A percentile compares a stretch with the other conserved stretches of the same genome.
Evolutionary conservation across 805 yeast genomes (phyloP).

Genomic region (Cyberlindnera galapagoensis): DNA sequence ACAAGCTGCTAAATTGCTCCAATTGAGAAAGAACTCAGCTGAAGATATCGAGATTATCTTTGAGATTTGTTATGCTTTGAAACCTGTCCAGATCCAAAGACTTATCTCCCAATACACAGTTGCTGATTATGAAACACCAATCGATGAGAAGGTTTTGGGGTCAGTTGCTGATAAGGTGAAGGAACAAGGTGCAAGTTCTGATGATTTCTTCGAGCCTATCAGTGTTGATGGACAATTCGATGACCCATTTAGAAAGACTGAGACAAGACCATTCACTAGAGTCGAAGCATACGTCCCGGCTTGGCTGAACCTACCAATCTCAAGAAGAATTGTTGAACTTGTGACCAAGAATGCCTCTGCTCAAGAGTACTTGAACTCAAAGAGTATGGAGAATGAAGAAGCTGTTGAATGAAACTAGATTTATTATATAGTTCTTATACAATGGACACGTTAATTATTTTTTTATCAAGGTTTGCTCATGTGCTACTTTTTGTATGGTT

Average conservation of each 20-base stretch:
- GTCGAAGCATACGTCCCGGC: slow-evolving; percentile 93
- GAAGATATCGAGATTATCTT: slow-evolving; percentile 89
- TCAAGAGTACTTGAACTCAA: slow-evolving; percentile 39
- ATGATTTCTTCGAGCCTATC: slow-evolving; percentile 64
- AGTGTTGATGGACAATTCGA: slow-evolving; percentile 70
- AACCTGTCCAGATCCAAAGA: slow-evolving; percentile 94
- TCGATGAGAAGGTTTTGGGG: slow-evolving; percentile 72
- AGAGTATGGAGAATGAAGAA: slow-evolving; percentile 18
- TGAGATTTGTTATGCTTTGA: slow-evolving; percentile 90
- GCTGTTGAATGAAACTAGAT: too few relatives aligned
- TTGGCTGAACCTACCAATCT: slow-evolving; percentile 82
- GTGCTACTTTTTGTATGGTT: too few relatives aligned
- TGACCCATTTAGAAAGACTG: slow-evolving; percentile 75
- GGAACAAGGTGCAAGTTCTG: slow-evolving; percentile 45
- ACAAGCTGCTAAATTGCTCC: slow-evolving; percentile 90
- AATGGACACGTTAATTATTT: too few relatives aligned
- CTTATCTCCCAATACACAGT: slow-evolving; percentile 81
- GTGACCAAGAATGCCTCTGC: slow-evolving; percentile 78
- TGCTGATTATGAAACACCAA: slow-evolving; percentile 93
- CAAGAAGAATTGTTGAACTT: slow-evolving; percentile 83
- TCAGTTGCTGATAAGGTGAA: slow-evolving; percentile 78
- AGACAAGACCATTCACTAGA: slow-evolving; percentile 69
- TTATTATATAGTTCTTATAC: too few relatives aligned
- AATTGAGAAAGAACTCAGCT: slow-evolving; percentile 80
- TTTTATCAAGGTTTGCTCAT: too few relatives aligned